Evolutionary conservation across 495 filamentous ascomycete genomes (phyloP), one percentile per base, ranked within the genome.

Genomic region (Echria macrotheca): DNA sequence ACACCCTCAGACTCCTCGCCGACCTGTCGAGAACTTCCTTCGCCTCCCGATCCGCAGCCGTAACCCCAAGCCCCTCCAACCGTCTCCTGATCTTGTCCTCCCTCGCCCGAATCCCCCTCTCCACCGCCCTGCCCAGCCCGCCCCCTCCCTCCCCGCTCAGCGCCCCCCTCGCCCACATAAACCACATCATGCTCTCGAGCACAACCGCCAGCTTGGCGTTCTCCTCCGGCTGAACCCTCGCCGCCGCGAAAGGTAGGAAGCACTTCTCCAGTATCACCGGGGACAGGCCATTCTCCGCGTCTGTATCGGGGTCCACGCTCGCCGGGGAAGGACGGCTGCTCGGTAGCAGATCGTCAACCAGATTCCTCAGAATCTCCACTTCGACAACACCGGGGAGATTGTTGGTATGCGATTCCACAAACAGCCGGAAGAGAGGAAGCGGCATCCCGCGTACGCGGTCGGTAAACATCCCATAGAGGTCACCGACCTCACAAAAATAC

Each of bases 131-230:
- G 12, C 71, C 63, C 18, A 94, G 56, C 3, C 52, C 18, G n/a
- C 18, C 41, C 12, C 1, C 56, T 0, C 61, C 52, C 12, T 73
- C 77, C 37, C 77, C 67, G 17, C 55, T 58, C 6, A 84, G 49
- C 0, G 63, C 57, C 1, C 73, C 71, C 22, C 19, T 19, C 19
- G 47, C 53, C 54, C 69, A 68, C n/a, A 90, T 58, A 3, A 85
- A 65, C 36, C 82, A 74, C 43, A 91, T 53, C 46, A 94, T 61
- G 0, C 73, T 73, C 65, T 98, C 91, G 0, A 96, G 62, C 42
- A 87, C 59, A 2, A 96, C 66, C 3, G 84, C 84, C 25, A 96
- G 72, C 65, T 89, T 91, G 2, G 85, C 82, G 58, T 96, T 96
- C 40, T 94, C 87, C 4, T 74, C 74, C 0, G 76, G 64, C 5